phyloP scores from a whole-genome alignment of 768 basidiomycete species.

The Hygrocybe punicea region DNA sequence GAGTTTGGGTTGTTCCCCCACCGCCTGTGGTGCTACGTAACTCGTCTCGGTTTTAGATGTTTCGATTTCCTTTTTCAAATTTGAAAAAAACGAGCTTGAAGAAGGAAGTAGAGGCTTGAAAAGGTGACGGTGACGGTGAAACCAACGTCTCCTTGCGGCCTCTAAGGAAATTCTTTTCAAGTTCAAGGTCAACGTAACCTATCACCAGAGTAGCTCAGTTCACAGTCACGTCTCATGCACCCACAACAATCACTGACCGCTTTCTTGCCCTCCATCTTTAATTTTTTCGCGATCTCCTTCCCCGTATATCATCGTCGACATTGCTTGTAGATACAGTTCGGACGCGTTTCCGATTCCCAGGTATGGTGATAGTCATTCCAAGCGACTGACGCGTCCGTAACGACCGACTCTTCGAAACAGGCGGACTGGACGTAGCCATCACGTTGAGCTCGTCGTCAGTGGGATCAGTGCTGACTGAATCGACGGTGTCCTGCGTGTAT shows the following conservation, averaged over 20 bases:
- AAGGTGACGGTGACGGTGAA: constrained; percentile 42
- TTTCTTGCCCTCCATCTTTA: constrained; percentile 9
- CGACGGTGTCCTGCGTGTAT: not conserved
- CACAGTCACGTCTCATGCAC: not conserved
- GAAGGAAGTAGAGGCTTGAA: constrained; percentile 48
- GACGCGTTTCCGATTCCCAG: constrained; percentile 2
- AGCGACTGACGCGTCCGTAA: not conserved
- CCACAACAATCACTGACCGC: constrained; percentile 2
- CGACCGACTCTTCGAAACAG: not conserved
- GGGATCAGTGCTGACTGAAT: not conserved
- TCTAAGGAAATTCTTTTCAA: constrained; percentile 39
- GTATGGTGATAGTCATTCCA: not conserved
- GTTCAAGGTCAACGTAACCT: constrained; percentile 44
- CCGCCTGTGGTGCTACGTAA: constrained; percentile 36
- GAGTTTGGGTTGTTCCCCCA: constrained; percentile 48
- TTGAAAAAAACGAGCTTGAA: constrained; percentile 36
- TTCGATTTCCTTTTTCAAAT: constrained; percentile 30
- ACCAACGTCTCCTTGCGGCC: constrained; percentile 44
- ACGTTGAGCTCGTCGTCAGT: constrained; percentile 9
- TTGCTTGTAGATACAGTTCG: not conserved
- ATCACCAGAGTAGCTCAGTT: not conserved
- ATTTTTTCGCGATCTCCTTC: constrained; percentile 3
- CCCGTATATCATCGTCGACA: not conserved
- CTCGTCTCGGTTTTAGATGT: constrained; percentile 10
- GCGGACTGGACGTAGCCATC: not conserved